Evolutionary conservation across 352 stramenopile genomes (phyloP).

Genomic region (Phytophthora lateralis): DNA sequence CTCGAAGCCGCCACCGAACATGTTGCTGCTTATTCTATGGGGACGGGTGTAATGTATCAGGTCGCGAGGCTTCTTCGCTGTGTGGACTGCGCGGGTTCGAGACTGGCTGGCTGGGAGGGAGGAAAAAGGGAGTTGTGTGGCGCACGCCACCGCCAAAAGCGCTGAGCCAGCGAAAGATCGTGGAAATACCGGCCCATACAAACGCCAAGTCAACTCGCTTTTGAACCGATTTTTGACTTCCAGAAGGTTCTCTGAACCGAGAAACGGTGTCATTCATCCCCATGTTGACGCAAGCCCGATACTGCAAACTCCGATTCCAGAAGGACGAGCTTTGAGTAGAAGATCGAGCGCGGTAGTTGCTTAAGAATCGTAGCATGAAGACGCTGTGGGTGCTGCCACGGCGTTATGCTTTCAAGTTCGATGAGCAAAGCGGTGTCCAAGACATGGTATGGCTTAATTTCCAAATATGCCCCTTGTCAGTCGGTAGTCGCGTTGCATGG

Average conservation of each 20-base stretch:
- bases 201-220: slow-evolving; percentile 20
- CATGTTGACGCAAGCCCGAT: slow-evolving; percentile 1
- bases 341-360: no score
- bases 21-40: slow-evolving; percentile 33
- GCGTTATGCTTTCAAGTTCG: no score
- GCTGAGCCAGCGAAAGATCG: slow-evolving; percentile 36
- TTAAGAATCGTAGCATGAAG: not conserved
- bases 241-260: slow-evolving; percentile 35
- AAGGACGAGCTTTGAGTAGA: no score
- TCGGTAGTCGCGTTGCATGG: no score
- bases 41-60: slow-evolving; percentile 26
- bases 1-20: slow-evolving; percentile 88
- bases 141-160: slow-evolving; percentile 2
- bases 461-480: no score
- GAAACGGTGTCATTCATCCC: slow-evolving; percentile 15
- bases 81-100: slow-evolving; percentile 38
- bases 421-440: no score
- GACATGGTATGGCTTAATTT: no score
- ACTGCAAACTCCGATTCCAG: slow-evolving; percentile 24
- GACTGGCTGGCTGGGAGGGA: slow-evolving; percentile 35
- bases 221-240: slow-evolving; percentile 17
- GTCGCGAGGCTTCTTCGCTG: slow-evolving; percentile 31
- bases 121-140: slow-evolving; percentile 32
- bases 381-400: no score
- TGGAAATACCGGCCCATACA: slow-evolving; percentile 27